A percentile compares a stretch with the other conserved stretches of the same genome.
phyloP scores from a whole-genome alignment of 768 basidiomycete species.

The Dacryopinax primogenitus region DNA sequence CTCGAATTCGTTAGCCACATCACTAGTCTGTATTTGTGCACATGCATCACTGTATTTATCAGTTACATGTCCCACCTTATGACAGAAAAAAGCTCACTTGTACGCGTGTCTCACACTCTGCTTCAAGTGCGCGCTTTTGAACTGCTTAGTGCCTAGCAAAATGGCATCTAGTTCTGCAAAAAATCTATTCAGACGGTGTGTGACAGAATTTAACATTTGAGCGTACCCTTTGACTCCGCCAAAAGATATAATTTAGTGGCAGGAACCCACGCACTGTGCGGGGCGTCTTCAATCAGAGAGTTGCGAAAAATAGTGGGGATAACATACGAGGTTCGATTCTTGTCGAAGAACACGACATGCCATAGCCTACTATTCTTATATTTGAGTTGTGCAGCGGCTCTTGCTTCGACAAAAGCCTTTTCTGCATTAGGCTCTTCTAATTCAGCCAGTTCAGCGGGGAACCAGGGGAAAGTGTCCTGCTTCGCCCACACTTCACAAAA shows the following conservation, averaged over 20 bases:
- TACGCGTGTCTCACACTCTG: not conserved
- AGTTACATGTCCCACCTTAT: not conserved
- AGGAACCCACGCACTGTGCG: not conserved
- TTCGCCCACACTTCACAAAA: not conserved
- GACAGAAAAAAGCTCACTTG: not conserved
- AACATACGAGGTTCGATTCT: not conserved
- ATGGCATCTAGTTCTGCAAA: not conserved
- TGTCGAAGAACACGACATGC: not conserved
- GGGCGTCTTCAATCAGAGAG: not conserved
- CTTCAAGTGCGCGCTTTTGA: not conserved
- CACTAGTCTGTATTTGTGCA: not conserved
- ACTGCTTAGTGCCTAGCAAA: not conserved
- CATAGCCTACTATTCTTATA: not conserved
- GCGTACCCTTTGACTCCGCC: not conserved
- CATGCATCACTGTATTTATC: not conserved
- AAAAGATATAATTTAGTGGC: not conserved
- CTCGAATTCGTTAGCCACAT: not conserved
- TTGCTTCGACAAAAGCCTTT: not conserved
- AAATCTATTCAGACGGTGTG: not conserved
- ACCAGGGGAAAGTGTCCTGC: not conserved
- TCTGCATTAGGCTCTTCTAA: not conserved
- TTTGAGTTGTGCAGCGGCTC: not conserved
- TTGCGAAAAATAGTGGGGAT: not conserved
- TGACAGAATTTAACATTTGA: not conserved
- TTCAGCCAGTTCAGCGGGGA: not conserved